Conservation (phyloP, 192 early-diverging fungal genomes). For the Phlyctochytrium bullatum region DNA sequence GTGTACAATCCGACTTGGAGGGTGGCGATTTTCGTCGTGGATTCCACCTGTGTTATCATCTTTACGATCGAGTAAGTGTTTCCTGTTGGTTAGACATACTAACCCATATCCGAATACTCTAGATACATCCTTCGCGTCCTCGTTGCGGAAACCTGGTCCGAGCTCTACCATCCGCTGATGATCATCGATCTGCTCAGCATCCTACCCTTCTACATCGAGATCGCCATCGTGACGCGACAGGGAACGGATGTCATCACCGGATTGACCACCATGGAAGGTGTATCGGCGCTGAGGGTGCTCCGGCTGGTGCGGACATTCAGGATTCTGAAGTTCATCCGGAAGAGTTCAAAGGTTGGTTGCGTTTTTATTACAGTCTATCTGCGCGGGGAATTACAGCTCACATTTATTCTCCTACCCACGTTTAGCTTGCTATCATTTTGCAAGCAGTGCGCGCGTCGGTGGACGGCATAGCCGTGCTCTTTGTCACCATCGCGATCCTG, state of each 20-base stretch:
- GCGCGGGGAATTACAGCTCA: too few relatives aligned
- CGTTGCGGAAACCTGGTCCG: conserved; percentile 2
- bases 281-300: background rate
- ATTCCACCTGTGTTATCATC: background rate
- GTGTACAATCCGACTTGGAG: background rate
- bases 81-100: background rate
- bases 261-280: background rate
- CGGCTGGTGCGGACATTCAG: background rate
- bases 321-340: conserved; percentile 1
- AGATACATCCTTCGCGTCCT: conserved; percentile 7
- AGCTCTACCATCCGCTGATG: background rate
- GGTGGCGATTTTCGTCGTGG: background rate
- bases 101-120: background rate
- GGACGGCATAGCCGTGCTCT: background rate
- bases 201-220: conserved; percentile 1
- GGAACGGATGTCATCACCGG: background rate
- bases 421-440: background rate
- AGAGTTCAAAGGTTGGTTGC: background rate
- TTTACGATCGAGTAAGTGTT: conserved; percentile 9
- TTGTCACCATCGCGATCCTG: background rate
- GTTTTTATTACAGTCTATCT: too few relatives aligned
- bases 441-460: background rate
- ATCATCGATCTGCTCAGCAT: background rate
- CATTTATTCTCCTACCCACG: too few relatives aligned
- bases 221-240: background rate